These are phyloP conservation scores for Sporothrix euskadiensis DNA, from an alignment of 2,329 filamentous ascomycete species.

Conservation along the genomic window DNA sequence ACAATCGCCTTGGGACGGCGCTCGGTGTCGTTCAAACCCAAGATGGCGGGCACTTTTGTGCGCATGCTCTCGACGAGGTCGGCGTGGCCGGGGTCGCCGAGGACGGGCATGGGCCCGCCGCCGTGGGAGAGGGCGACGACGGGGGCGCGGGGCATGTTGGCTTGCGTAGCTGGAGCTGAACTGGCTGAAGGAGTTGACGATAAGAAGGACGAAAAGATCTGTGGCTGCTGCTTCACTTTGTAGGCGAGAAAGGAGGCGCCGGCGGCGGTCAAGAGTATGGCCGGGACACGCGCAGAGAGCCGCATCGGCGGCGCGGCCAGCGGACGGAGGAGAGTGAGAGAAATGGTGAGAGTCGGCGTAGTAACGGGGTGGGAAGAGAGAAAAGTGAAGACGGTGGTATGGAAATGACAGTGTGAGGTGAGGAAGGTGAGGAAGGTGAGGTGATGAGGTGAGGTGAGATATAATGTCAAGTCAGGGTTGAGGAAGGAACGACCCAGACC, in stretches of 20 bases:
- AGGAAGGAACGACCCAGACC: neutral
- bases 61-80: slow-evolving; percentile 54
- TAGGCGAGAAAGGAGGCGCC: slow-evolving; percentile 30
- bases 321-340: neutral
- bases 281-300: slow-evolving; percentile 27
- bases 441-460: neutral
- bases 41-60: slow-evolving; percentile 55
- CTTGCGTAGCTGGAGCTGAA: neutral
- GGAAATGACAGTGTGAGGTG: too few species aligned
- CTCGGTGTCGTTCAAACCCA: slow-evolving; percentile 54
- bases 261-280: slow-evolving; percentile 30
- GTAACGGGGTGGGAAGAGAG: neutral
- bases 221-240: slow-evolving; percentile 17
- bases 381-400: neutral
- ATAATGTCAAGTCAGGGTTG: neutral
- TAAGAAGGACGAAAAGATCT: neutral
- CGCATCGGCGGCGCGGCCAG: slow-evolving; percentile 30
- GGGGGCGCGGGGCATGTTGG: slow-evolving; percentile 45
- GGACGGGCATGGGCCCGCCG: slow-evolving; percentile 58
- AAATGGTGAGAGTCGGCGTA: neutral
- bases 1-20: slow-evolving; percentile 49
- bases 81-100: slow-evolving; percentile 56
- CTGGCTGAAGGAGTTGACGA: neutral
- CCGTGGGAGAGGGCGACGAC: slow-evolving; percentile 54
- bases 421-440: neutral